These are phyloP conservation scores for Aspergillus cavernicola DNA, from an alignment of 495 filamentous ascomycete species.

Conservation along the genomic window DNA sequence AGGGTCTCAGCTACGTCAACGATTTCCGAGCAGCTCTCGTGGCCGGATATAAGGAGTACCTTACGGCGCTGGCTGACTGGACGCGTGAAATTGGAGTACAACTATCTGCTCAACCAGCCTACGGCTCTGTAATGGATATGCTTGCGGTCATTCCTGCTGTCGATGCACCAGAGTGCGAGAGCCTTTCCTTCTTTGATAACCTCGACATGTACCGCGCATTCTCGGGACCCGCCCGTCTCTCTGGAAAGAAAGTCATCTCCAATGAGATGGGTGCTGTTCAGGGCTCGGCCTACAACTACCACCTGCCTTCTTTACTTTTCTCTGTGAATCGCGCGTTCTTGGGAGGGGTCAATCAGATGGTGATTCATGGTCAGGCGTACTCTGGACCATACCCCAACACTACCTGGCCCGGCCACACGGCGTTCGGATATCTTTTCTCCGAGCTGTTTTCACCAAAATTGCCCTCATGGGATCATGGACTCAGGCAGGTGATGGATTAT, in stretches of 20 bases:
- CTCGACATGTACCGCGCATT: slow-evolving; percentile 47
- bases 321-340: slow-evolving; percentile 31
- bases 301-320: slow-evolving; percentile 23
- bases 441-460: slow-evolving; percentile 37
- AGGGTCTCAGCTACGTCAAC: slow-evolving; percentile 25
- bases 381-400: slow-evolving; percentile 37
- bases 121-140: slow-evolving; percentile 49
- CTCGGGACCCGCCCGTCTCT: slow-evolving; percentile 39
- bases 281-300: slow-evolving; percentile 26
- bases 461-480: slow-evolving; percentile 31
- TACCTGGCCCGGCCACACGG: slow-evolving; percentile 47
- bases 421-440: slow-evolving; percentile 41
- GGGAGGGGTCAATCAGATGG: slow-evolving; percentile 42
- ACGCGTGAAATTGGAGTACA: slow-evolving; percentile 22
- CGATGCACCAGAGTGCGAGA: slow-evolving; percentile 47
- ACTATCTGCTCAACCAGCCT: slow-evolving; percentile 44
- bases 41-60: slow-evolving; percentile 33
- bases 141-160: slow-evolving; percentile 36
- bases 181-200: slow-evolving; percentile 34
- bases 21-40: slow-evolving; percentile 32
- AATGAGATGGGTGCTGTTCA: slow-evolving; percentile 35
- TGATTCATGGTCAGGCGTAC: slow-evolving; percentile 45
- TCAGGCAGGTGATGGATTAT: slow-evolving; percentile 38
- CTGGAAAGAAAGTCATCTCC: slow-evolving; percentile 36
- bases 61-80: slow-evolving; percentile 33